phyloP scores from a whole-genome alignment of 202 grass and related monocot species.

The Schoenoplectus tabernaemontani region DNA sequence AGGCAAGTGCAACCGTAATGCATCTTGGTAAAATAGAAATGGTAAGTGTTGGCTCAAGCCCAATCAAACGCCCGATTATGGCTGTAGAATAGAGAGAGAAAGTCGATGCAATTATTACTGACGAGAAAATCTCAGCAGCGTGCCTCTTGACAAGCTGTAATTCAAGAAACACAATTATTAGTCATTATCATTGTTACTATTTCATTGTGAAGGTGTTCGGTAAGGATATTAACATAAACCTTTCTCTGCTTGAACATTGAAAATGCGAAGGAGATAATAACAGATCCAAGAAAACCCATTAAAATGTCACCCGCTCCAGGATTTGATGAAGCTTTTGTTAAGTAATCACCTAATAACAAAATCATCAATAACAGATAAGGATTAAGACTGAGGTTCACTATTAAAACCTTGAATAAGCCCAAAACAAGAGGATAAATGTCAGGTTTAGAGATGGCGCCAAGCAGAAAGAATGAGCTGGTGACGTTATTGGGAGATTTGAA shows the following conservation, averaged over 20 bases:
- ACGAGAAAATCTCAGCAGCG: slow-evolving; percentile 87
- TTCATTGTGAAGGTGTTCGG: background rate
- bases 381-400: background rate
- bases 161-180: background rate
- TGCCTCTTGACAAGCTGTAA: slow-evolving; percentile 86
- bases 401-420: background rate
- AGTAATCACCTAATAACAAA: slow-evolving; percentile 59
- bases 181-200: slow-evolving; percentile 2
- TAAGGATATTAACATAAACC: slow-evolving; percentile 21
- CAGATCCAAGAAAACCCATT: slow-evolving; percentile 93
- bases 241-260: slow-evolving; percentile 96
- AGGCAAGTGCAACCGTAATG: slow-evolving; percentile 85
- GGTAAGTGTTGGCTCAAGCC: slow-evolving; percentile 63
- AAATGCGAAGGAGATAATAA: slow-evolving; percentile 95
- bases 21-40: slow-evolving; percentile 87
- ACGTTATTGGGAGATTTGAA: too few species aligned
- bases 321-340: slow-evolving; percentile 73
- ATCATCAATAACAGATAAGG: background rate
- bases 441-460: too few species aligned
- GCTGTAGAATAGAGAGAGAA: slow-evolving; percentile 93
- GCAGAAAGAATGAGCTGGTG: too few species aligned
- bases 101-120: slow-evolving; percentile 50
- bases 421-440: background rate
- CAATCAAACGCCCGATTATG: slow-evolving; percentile 50
- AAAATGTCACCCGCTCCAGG: slow-evolving; percentile 86